Conservation (phyloP, 2,329 filamentous ascomycete species). For the Bipolaris gigantea region DNA sequence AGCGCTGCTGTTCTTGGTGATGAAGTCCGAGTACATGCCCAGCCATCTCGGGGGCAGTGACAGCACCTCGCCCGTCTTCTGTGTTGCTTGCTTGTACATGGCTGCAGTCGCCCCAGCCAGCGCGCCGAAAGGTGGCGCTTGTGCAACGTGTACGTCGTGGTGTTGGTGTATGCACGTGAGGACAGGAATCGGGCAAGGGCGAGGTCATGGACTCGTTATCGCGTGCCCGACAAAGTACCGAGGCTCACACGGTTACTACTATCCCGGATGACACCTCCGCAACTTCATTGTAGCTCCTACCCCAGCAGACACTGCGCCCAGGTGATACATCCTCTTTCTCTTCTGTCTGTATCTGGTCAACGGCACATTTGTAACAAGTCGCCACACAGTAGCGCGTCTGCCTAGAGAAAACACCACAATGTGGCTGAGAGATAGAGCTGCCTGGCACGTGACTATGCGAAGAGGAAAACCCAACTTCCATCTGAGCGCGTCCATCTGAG, state of each 20-base stretch:
- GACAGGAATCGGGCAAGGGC: slow-evolving; percentile 27
- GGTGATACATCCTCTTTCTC: not conserved
- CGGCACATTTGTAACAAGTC: not conserved
- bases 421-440: not conserved
- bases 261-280: slow-evolving; percentile 16
- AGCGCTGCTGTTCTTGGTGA: slow-evolving; percentile 90
- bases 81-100: slow-evolving; percentile 46
- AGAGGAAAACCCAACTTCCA: slow-evolving; percentile 11
- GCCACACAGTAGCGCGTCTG: not conserved
- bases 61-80: slow-evolving; percentile 52
- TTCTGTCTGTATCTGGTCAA: not conserved
- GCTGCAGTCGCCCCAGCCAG: slow-evolving; percentile 23
- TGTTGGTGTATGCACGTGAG: slow-evolving; percentile 21
- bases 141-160: slow-evolving; percentile 21
- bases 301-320: not conserved
- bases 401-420: not conserved
- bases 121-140: slow-evolving; percentile 14
- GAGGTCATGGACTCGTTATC: slow-evolving; percentile 27
- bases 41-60: slow-evolving; percentile 68
- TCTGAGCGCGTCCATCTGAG: not conserved
- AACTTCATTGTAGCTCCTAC: not conserved
- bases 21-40: slow-evolving; percentile 80
- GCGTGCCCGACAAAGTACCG: slow-evolving; percentile 28
- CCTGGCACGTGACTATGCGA: slow-evolving; percentile 36
- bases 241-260: slow-evolving; percentile 28